Conservation (phyloP, 176 grass and related monocot genomes). For the barley (Hordeum vulgare) region DNA sequence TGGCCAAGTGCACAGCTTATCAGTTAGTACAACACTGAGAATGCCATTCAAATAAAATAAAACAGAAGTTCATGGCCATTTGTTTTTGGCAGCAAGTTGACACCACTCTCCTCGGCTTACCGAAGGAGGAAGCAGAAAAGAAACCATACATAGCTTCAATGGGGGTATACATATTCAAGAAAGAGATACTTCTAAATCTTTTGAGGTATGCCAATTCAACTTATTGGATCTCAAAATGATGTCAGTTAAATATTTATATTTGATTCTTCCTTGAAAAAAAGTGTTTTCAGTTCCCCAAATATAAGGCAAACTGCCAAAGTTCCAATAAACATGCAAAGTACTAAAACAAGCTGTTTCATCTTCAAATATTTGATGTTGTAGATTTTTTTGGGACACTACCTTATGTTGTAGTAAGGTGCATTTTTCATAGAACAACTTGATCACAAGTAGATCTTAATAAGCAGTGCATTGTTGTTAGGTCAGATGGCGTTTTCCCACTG, state of each 20-base stretch:
- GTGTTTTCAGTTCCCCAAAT: background rate
- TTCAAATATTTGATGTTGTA: background rate
- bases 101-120: conserved; percentile 71
- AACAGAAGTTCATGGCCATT: background rate
- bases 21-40: background rate
- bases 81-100: conserved; percentile 62
- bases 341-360: background rate
- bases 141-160: conserved; percentile 97
- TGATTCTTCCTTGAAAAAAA: background rate
- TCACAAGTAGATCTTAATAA: conserved; percentile 31
- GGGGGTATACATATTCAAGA: conserved; percentile 85
- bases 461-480: conserved; percentile 49
- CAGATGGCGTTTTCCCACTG: conserved; percentile 97
- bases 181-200: conserved; percentile 89
- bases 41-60: background rate
- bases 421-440: background rate
- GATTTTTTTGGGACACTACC: background rate
- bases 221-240: conserved; percentile 4
- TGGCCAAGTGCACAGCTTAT: background rate
- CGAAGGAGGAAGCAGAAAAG: conserved; percentile 62
- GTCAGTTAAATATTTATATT: background rate
- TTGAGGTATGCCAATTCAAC: conserved; percentile 60
- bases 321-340: background rate
- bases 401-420: background rate
- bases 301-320: background rate